These are phyloP conservation scores for Nemophila menziesii DNA, from an alignment of 257 asterid genomes.

Conservation along the genomic window DNA sequence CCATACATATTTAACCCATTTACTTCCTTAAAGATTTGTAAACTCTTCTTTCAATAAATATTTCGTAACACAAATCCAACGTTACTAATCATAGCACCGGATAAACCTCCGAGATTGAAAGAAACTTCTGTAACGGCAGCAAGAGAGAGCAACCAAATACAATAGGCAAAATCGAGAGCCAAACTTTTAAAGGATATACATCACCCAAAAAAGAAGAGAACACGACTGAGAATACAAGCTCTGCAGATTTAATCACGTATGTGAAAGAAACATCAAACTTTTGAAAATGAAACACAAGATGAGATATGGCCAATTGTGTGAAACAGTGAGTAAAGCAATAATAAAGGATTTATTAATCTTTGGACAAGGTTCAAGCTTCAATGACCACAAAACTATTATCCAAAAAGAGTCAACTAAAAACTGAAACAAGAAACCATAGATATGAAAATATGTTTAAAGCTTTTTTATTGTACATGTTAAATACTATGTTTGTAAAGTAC, in stretches of 20 bases:
- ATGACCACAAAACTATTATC: constrained; percentile 71
- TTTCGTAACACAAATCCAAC: constrained; percentile 83
- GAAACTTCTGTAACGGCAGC: constrained; percentile 97
- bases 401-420: constrained; percentile 69
- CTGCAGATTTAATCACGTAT: constrained; percentile 91
- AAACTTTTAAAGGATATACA: constrained; percentile 61
- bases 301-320: constrained; percentile 93
- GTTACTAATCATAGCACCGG: constrained; percentile 88
- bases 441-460: constrained; percentile 68
- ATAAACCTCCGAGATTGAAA: constrained; percentile 68
- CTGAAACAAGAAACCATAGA: constrained; percentile 96
- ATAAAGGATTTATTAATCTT: constrained; percentile 66
- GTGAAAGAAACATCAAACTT: constrained; percentile 95
- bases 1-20: constrained; percentile 91
- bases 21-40: constrained; percentile 76
- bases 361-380: constrained; percentile 66
- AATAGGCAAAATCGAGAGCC: constrained; percentile 87
- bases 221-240: constrained; percentile 81
- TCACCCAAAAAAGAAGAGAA: constrained; percentile 79
- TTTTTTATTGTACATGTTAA: constrained; percentile 77
- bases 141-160: constrained; percentile 92
- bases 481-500: constrained; percentile 84
- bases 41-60: constrained; percentile 76
- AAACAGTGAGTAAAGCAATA: constrained; percentile 76
- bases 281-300: constrained; percentile 93